phyloP scores from a whole-genome alignment of 352 stramenopile species.

The Globisporangium viniferum region DNA sequence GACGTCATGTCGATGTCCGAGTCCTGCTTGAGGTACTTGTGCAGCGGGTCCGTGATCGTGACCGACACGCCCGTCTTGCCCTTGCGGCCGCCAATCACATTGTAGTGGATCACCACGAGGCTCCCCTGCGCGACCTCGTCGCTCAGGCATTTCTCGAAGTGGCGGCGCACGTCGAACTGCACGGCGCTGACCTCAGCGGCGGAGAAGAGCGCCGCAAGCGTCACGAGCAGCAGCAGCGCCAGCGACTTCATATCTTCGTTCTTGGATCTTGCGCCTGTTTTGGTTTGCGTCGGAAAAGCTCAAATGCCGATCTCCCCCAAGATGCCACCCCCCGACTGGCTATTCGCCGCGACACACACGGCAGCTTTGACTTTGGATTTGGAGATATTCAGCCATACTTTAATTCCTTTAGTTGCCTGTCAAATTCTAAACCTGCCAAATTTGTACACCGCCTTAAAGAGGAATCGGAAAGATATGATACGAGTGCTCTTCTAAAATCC shows the following conservation, averaged over 20 bases:
- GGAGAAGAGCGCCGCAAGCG: slow-evolving; percentile 16
- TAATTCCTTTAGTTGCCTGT: background rate
- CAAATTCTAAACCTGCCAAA: background rate
- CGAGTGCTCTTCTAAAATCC: background rate
- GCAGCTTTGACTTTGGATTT: background rate
- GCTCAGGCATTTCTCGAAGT: slow-evolving; percentile 79
- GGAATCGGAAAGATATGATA: background rate
- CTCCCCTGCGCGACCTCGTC: slow-evolving; percentile 76
- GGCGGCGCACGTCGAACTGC: slow-evolving; percentile 74
- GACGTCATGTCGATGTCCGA: slow-evolving; percentile 78
- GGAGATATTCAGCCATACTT: background rate
- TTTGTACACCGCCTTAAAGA: background rate
- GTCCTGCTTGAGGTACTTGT: slow-evolving; percentile 83
- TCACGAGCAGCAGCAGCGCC: slow-evolving; percentile 32
- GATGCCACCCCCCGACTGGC: background rate
- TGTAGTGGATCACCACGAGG: slow-evolving; percentile 82
- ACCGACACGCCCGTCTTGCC: slow-evolving; percentile 71
- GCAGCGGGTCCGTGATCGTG: slow-evolving; percentile 66
- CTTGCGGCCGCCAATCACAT: slow-evolving; percentile 61
- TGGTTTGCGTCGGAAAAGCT: background rate
- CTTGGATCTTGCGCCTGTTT: slow-evolving; percentile 4
- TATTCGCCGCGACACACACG: background rate
- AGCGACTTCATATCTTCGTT: slow-evolving; percentile 9
- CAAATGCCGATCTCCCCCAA: background rate
- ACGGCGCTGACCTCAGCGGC: slow-evolving; percentile 33